These are phyloP conservation scores for Dillenia turbinata DNA, from an alignment of 164 flowering plant species.

Conservation along the genomic window DNA sequence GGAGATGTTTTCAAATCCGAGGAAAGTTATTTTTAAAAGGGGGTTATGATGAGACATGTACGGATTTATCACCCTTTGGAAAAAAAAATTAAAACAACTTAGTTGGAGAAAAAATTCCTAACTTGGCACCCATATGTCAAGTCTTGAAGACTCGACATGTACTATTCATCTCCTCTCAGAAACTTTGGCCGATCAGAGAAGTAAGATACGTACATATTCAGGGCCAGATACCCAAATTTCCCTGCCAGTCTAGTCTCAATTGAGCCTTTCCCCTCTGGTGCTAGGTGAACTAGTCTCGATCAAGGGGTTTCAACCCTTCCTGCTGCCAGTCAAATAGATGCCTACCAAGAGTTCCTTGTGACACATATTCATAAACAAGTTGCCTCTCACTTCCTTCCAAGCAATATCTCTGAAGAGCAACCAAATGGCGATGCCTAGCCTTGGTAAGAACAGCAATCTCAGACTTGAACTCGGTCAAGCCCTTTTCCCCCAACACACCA, in stretches of 20 bases:
- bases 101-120: too few species aligned
- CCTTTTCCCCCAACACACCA: constrained; percentile 62
- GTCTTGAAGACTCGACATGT: too few species aligned
- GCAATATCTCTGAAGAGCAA: constrained; percentile 78
- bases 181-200: background rate
- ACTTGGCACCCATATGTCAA: too few species aligned
- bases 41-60: too few species aligned
- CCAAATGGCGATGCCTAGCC: constrained; percentile 87
- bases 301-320: constrained; percentile 66
- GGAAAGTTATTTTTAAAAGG: too few species aligned
- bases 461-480: constrained; percentile 74
- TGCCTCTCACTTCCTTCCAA: constrained; percentile 87
- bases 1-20: too few species aligned
- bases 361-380: constrained; percentile 90
- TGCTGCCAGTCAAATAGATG: constrained; percentile 69
- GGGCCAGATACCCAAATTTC: constrained; percentile 93
- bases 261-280: constrained; percentile 81
- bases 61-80: too few species aligned
- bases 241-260: constrained; percentile 85
- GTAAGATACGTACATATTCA: constrained; percentile 84
- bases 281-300: constrained; percentile 93
- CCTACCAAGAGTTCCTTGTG: constrained; percentile 81
- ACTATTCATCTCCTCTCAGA: too few species aligned
- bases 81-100: too few species aligned
- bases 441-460: constrained; percentile 88